Evolutionary conservation across 2,329 filamentous ascomycete genomes (phyloP).

Genomic region (Scedosporium aurantiacum): DNA sequence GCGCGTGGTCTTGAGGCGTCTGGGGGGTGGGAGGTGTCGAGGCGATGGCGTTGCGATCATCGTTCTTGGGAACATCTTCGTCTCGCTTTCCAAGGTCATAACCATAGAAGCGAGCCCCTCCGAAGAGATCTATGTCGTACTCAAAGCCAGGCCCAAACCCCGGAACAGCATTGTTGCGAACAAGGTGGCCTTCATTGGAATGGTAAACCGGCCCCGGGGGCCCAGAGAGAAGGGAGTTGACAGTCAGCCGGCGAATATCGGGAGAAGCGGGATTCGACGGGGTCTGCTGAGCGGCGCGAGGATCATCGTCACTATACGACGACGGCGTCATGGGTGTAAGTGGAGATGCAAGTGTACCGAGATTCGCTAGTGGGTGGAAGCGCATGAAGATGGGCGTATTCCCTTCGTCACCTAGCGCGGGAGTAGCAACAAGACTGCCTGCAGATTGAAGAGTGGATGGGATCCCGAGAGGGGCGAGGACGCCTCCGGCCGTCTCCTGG

Average conservation of each 20-base stretch:
- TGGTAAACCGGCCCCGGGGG: conserved; percentile 19
- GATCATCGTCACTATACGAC: conserved; percentile 25
- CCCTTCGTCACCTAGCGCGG: not conserved
- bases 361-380: not conserved
- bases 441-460: not conserved
- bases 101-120: conserved; percentile 47
- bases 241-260: conserved; percentile 39
- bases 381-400: not conserved
- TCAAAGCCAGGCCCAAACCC: not conserved
- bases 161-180: not conserved
- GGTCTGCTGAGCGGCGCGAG: conserved; percentile 12
- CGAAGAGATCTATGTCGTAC: conserved; percentile 4
- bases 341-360: conserved; percentile 20
- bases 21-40: conserved; percentile 20
- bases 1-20: conserved; percentile 12
- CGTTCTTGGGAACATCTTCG: conserved; percentile 58
- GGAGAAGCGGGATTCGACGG: conserved; percentile 14
- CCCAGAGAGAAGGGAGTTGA: conserved; percentile 52
- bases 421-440: not conserved
- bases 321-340: conserved; percentile 29
- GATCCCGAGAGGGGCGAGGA: not conserved
- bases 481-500: not conserved
- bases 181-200: not conserved
- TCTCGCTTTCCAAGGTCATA: conserved; percentile 62
- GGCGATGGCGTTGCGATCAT: conserved; percentile 57